These are phyloP conservation scores for Didymella sp. DNA, from an alignment of 2,329 filamentous ascomycete genomes.

Conservation along the genomic window DNA sequence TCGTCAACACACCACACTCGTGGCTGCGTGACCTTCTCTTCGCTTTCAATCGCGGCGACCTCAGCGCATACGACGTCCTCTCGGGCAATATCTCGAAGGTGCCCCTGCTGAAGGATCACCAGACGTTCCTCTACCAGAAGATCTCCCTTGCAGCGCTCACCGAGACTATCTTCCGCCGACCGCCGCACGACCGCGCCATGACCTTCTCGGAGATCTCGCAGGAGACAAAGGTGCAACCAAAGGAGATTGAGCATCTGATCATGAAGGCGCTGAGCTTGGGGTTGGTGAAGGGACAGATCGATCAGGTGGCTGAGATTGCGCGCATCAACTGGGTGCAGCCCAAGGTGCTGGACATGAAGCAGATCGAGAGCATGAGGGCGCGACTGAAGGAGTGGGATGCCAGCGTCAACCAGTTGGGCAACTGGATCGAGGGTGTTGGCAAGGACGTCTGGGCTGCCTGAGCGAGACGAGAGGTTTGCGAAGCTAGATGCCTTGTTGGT, in stretches of 20 bases:
- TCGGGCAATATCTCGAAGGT: conserved; percentile 82
- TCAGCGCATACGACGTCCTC: conserved; percentile 84
- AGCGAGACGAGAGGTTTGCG: conserved; percentile 1
- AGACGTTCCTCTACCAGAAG: conserved; percentile 90
- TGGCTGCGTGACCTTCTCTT: conserved; percentile 97
- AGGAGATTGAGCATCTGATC: conserved; percentile 96
- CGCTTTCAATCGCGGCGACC: conserved; percentile 94
- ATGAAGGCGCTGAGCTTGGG: conserved; percentile 99
- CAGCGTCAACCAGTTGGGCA: conserved; percentile 92
- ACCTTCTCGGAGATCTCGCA: conserved; percentile 85
- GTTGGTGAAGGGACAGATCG: conserved; percentile 87
- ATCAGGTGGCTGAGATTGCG: conserved; percentile 93
- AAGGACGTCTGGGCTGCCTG: conserved; percentile 92
- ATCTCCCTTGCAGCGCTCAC: conserved; percentile 96
- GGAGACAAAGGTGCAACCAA: conserved; percentile 88
- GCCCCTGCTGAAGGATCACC: conserved; percentile 78
- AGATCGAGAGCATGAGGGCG: conserved; percentile 90
- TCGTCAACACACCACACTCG: conserved; percentile 74
- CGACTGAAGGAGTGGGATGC: conserved; percentile 93
- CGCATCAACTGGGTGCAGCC: conserved; percentile 99
- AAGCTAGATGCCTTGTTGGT: neutral
- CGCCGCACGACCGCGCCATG: conserved; percentile 94
- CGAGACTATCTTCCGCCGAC: conserved; percentile 93
- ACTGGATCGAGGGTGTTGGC: conserved; percentile 94
- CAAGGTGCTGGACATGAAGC: conserved; percentile 93